Conservation (phyloP, 2,329 filamentous ascomycete genomes). For the Aspergillus sp. region DNA sequence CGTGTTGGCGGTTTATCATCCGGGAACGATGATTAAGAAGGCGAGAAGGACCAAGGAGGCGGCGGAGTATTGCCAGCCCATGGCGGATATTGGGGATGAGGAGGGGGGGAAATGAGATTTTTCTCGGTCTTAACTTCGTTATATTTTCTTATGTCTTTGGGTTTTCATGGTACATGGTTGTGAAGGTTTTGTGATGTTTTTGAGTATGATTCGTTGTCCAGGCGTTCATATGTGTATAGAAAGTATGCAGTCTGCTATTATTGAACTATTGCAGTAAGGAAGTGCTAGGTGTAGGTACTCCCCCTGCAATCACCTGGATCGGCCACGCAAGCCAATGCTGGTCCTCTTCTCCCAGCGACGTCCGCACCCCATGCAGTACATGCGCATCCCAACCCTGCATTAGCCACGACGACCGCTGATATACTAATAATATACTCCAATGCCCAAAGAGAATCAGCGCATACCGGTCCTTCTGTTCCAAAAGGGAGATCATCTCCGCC, state of each 20-base stretch:
- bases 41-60: not conserved
- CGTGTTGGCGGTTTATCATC: conserved; percentile 28
- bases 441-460: conserved; percentile 32
- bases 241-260: not conserved
- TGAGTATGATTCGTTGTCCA: too few species aligned
- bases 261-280: too few species aligned
- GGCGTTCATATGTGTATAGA: not conserved
- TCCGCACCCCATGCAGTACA: conserved; percentile 32
- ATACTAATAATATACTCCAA: conserved; percentile 35
- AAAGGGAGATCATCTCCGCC: conserved; percentile 21
- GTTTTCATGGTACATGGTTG: too few species aligned
- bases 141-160: too few species aligned
- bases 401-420: conserved; percentile 35
- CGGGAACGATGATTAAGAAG: conserved; percentile 19
- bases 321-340: conserved; percentile 33
- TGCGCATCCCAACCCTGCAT: conserved; percentile 37
- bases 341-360: conserved; percentile 21
- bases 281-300: too few species aligned
- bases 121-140: too few species aligned
- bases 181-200: too few species aligned
- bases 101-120: too few species aligned
- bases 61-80: too few species aligned
- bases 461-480: conserved; percentile 31
- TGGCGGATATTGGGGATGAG: too few species aligned
- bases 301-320: conserved; percentile 6